Evolutionary conservation across 2,329 filamentous ascomycete genomes (phyloP), one percentile per base, ranked within the genome.

Genomic region (Fusarium nanum): DNA sequence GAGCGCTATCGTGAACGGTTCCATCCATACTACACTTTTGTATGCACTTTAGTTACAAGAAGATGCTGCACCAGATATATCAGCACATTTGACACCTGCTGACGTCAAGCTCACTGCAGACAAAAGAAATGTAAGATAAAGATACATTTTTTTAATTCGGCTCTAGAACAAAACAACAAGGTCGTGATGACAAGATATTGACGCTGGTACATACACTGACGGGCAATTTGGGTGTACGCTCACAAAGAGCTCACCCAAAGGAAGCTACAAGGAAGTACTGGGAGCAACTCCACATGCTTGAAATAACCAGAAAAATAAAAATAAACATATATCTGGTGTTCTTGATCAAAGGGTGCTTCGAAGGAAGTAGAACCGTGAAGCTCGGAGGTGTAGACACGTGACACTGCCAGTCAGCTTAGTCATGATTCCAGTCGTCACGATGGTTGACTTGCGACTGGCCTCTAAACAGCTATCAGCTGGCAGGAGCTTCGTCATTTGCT

Each of bases 401-500:
- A 54, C 11, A 18, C 10, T 16, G 13, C 14, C 40, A 23, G 37
- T n/a, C 13, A 37, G 72, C 73, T 75, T 75, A 75, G 73, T 75
- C 71, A 75, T 68, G 28, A 10, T 28, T 30, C 14, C 28, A 45
- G 11, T 44, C 67, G 65, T 74, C 71, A 75, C 68, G 64, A 60
- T 60, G 60, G 70, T 70, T 72, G 71, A 73, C 65, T 73, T 69
- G 67, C 42, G 58, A 49, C 48, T 57, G 50, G 61, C 49, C 52
- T 64, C 46, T 45, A 34, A 59, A 60, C 54, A 70, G 64, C 30
- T n/a, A 50, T 23, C 18, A n/a, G 34, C 32, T 66, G 37, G 52
- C 48, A 7, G 40, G 37, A 9, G 49, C 32, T 25, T 66, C 73
- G 72, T 76, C 72, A 76, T 59, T 68, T 44, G 45, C 56, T 76